Evolutionary conservation across 176 grass and related monocot genomes (phyloP), one percentile per base, ranked within the genome.

Genomic region (Poa annua): DNA sequence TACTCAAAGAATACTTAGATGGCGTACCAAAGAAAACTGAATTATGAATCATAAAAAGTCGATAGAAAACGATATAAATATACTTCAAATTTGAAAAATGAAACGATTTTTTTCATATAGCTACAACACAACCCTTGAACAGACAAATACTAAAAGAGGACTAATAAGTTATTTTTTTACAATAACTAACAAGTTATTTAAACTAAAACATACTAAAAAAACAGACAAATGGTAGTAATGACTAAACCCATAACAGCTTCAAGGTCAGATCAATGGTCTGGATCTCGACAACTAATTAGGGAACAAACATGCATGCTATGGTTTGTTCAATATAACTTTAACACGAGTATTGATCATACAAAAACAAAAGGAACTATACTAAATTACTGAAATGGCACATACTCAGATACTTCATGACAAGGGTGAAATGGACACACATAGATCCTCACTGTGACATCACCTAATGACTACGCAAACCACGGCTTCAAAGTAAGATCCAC

Each of bases 221-320:
- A 55, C 15, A 42, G 0, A 5, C 11, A 10, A 16, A 11, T 20
- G 21, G 20, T 55, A 13, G 20, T 55, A 13, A 1, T 4, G 13
- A 33, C 4, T 24, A 22, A 47, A 57, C 20, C 19, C 13, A 17
- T 70, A 15, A 85, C n/a, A 85, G 6, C 65, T 85, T 85, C 41
- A 79, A 62, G 13, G 84, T 71, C 51, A 85, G 64, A 22, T 85
- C 64, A n/a, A 78, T 1, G 2, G 20, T 59, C 5, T 8, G 5
- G 19, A 5, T 71, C 16, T 70, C 25, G 20, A 70, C 3, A 10
- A 65, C 15, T 10, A 32, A 63, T 32, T 63, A 1, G 25, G 32
- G 25, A 63, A 32, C 60, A 63, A 14, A 13, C 24, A 15, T 63
- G 1, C 25, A 63, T 32, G 25, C 13, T 63, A 63, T 63, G 12